phyloP scores from a whole-genome alignment of 805 yeast genomes.

The Saturnispora gosingensis region DNA sequence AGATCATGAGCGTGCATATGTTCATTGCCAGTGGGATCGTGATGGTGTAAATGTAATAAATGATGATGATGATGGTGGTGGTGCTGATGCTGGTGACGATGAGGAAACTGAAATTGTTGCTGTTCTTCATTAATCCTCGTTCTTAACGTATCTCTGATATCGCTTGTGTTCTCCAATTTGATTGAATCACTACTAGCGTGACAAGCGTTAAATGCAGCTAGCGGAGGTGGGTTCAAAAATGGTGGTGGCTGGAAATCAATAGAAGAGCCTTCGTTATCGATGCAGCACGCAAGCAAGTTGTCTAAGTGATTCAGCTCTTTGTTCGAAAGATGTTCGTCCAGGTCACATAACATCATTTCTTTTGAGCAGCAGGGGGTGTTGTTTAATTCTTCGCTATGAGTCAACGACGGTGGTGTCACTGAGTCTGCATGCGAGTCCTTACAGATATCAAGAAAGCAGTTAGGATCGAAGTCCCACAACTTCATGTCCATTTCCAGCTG shows the following conservation, averaged over 20 bases:
- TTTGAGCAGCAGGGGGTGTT: constrained; percentile 2
- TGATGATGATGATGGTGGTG: constrained; percentile 13
- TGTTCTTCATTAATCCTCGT: not conserved
- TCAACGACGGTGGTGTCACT: not conserved
- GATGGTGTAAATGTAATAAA: constrained; percentile 14
- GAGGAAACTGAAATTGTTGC: not conserved
- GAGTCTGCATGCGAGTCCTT: not conserved
- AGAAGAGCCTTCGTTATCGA: not conserved
- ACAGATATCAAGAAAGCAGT: constrained; percentile 6
- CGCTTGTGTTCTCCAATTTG: not conserved
- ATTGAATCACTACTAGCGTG: not conserved
- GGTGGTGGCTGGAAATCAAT: not conserved
- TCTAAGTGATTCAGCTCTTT: constrained; percentile 3
- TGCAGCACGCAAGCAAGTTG: not conserved
- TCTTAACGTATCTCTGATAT: constrained; percentile 3
- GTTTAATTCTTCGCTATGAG: not conserved
- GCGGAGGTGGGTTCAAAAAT: not conserved
- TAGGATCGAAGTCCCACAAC: constrained; percentile 8
- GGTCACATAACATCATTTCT: constrained; percentile 5
- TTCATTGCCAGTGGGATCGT: constrained; percentile 6
- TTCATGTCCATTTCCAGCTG: constrained; percentile 1
- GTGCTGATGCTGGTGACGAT: not conserved
- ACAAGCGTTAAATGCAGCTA: not conserved
- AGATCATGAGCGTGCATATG: constrained; percentile 13
- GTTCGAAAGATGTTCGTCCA: constrained; percentile 3